Evolutionary conservation across 352 stramenopile species (phyloP).

Genomic region (Globisporangium nunn): DNA sequence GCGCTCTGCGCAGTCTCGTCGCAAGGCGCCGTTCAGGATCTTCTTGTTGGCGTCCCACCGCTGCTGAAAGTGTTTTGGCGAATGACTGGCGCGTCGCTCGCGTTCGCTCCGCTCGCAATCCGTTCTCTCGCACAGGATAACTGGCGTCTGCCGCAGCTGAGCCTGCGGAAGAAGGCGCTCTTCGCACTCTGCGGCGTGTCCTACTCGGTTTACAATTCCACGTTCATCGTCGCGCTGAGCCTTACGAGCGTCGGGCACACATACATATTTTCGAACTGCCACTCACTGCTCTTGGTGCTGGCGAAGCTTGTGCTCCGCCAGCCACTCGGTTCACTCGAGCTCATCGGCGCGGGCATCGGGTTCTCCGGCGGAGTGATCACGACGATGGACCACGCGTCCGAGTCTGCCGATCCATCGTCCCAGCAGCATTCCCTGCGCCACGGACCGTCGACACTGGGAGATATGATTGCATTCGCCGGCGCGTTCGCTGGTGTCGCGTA

Average conservation of each 20-base stretch:
- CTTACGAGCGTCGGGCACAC: slow-evolving; percentile 47
- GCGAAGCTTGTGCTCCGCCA: slow-evolving; percentile 37
- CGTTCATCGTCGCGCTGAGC: slow-evolving; percentile 41
- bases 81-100: slow-evolving; percentile 28
- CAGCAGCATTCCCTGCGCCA: not conserved
- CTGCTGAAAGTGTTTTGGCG: slow-evolving; percentile 57
- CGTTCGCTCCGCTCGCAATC: slow-evolving; percentile 24
- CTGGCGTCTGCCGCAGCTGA: slow-evolving; percentile 12
- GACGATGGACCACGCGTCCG: slow-evolving; percentile 21
- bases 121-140: slow-evolving; percentile 20
- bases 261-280: slow-evolving; percentile 53
- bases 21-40: slow-evolving; percentile 34
- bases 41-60: slow-evolving; percentile 31
- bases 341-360: slow-evolving; percentile 29
- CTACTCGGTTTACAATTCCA: slow-evolving; percentile 40
- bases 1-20: slow-evolving; percentile 36
- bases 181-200: slow-evolving; percentile 21
- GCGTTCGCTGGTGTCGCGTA: slow-evolving; percentile 44
- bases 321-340: slow-evolving; percentile 23
- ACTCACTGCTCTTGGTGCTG: slow-evolving; percentile 45
- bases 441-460: slow-evolving; percentile 15
- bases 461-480: slow-evolving; percentile 47
- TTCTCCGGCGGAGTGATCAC: slow-evolving; percentile 37
- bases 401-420: not conserved
- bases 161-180: slow-evolving; percentile 12